Conservation (phyloP, 2,329 filamentous ascomycete species). For the Endoconidiophora polonica region DNA sequence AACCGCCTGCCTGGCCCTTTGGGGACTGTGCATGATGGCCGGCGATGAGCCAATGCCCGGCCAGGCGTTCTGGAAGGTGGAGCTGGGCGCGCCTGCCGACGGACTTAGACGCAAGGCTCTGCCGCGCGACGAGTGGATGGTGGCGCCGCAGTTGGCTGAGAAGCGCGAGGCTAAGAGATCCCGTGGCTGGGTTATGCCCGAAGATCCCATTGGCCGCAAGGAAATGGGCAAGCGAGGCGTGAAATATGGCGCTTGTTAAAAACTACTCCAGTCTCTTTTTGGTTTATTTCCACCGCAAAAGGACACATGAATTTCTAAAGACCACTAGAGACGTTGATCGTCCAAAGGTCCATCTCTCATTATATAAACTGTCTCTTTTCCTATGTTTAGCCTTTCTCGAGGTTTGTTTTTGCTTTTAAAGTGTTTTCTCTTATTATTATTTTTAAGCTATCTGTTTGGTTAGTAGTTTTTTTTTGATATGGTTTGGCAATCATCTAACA, state of each 20-base stretch:
- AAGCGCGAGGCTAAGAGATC: conserved; percentile 61
- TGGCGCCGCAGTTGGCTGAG: conserved; percentile 53
- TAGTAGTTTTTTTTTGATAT: too few species aligned
- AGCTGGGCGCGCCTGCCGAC: conserved; percentile 60
- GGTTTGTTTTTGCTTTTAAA: too few species aligned
- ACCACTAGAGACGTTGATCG: too few species aligned
- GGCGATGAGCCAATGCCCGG: conserved; percentile 41
- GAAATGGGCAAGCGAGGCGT: conserved; percentile 53
- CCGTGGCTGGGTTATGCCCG: conserved; percentile 59
- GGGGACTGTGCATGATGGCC: conserved; percentile 60
- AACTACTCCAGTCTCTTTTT: not conserved
- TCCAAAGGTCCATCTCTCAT: too few species aligned
- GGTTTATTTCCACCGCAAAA: not conserved
- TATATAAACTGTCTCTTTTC: too few species aligned
- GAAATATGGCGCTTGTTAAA: conserved; percentile 7
- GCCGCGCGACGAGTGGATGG: conserved; percentile 60
- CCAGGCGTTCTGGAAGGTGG: conserved; percentile 47
- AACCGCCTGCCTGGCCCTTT: conserved; percentile 58
- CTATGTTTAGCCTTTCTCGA: too few species aligned
- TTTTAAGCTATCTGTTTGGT: too few species aligned
- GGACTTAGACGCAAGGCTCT: conserved; percentile 53
- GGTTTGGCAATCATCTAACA: too few species aligned
- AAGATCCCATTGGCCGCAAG: conserved; percentile 54
- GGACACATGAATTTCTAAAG: too few species aligned
- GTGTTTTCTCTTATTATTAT: too few species aligned